Conservation (phyloP, 169 alveolate genomes). For the Babesia bigemina region DNA sequence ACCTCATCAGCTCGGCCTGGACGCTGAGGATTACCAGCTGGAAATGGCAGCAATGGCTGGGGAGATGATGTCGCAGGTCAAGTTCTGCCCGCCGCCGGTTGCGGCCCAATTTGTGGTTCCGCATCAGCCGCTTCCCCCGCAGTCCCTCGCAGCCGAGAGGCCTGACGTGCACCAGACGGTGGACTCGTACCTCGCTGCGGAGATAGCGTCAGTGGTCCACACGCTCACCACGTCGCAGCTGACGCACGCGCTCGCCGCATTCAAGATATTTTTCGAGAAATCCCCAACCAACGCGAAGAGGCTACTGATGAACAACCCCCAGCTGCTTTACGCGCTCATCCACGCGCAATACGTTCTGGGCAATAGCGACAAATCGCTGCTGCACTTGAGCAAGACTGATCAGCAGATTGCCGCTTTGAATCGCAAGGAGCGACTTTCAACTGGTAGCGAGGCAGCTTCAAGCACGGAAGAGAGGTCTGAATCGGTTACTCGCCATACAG, state of each 20-base stretch:
- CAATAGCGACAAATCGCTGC: constrained; percentile 37
- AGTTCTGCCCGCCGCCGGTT: constrained; percentile 18
- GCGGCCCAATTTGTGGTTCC: constrained; percentile 18
- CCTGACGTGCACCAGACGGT: neutral
- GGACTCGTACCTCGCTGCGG: constrained; percentile 71
- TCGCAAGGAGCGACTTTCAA: constrained; percentile 28
- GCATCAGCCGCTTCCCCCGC: constrained; percentile 24
- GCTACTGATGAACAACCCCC: constrained; percentile 64
- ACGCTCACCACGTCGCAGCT: constrained; percentile 66
- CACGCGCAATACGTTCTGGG: constrained; percentile 68
- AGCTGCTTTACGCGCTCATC: constrained; percentile 58
- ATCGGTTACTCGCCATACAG: neutral
- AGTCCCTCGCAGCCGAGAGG: neutral
- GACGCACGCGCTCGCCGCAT: constrained; percentile 47
- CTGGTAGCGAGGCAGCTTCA: neutral
- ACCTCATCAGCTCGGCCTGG: constrained; percentile 12
- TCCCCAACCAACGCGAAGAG: constrained; percentile 57
- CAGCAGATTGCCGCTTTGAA: constrained; percentile 46
- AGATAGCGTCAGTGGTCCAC: constrained; percentile 65
- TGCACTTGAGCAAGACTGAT: constrained; percentile 42
- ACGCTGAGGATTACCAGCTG: constrained; percentile 21
- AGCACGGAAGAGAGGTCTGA: neutral
- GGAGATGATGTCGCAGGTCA: constrained; percentile 38
- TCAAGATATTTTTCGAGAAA: constrained; percentile 42
- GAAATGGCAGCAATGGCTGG: constrained; percentile 47